Evolutionary conservation across 805 yeast species (phyloP).

Genomic region (Candida saitoana): DNA sequence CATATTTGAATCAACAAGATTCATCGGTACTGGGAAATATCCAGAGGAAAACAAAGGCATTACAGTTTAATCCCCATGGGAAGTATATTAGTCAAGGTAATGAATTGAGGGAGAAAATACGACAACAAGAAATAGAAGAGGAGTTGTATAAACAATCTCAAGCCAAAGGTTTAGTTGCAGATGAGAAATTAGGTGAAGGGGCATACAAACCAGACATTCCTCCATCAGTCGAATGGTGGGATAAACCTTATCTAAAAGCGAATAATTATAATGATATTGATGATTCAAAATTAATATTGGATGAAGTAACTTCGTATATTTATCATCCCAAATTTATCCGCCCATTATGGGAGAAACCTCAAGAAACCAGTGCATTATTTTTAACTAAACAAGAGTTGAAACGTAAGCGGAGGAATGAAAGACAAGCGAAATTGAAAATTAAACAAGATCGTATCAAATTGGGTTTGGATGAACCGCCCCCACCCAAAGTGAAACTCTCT

Average conservation of each 20-base stretch:
- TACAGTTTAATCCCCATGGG: conserved; percentile 59
- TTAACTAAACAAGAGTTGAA: conserved; percentile 76
- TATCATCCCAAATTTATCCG: conserved; percentile 75
- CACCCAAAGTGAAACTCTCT: conserved; percentile 79
- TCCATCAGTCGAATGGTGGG: conserved; percentile 90
- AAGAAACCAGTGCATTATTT: conserved; percentile 44
- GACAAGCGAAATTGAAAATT: conserved; percentile 61
- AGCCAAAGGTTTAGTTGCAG: conserved; percentile 47
- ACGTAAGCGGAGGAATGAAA: conserved; percentile 63
- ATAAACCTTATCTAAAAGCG: conserved; percentile 48
- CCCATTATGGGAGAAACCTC: conserved; percentile 54
- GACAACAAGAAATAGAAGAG: conserved; percentile 24
- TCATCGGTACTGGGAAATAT: conserved; percentile 4
- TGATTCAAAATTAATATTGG: conserved; percentile 27
- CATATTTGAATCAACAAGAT: conserved; percentile 30
- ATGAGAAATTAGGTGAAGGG: conserved; percentile 53
- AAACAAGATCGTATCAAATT: conserved; percentile 71
- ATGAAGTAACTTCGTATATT: conserved; percentile 54
- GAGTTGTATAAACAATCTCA: conserved; percentile 24
- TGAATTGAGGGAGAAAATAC: conserved; percentile 40
- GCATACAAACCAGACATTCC: conserved; percentile 46
- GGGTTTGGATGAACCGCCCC: conserved; percentile 84
- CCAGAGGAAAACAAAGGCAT: conserved; percentile 28
- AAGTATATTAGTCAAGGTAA: conserved; percentile 56
- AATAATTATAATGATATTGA: conserved; percentile 33